These are phyloP conservation scores for Phytophthora boehmeriae DNA, from an alignment of 352 stramenopile genomes.

Conservation along the genomic window DNA sequence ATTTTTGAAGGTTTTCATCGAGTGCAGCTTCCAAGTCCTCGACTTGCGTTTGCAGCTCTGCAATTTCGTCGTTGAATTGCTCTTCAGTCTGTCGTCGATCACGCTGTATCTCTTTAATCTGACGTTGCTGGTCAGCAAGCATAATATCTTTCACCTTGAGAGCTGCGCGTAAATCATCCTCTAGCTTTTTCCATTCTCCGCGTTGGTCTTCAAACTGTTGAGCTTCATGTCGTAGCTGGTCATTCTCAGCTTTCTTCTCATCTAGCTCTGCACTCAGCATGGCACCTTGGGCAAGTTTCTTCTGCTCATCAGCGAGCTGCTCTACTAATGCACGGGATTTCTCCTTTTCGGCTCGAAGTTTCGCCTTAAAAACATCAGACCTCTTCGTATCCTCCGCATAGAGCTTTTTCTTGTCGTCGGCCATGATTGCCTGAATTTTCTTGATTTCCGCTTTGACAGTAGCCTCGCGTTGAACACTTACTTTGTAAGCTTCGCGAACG, in stretches of 20 bases:
- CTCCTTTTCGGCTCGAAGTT: slow-evolving; percentile 30
- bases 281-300: slow-evolving; percentile 23
- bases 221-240: slow-evolving; percentile 32
- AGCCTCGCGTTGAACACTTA: slow-evolving; percentile 55
- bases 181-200: slow-evolving; percentile 41
- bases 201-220: slow-evolving; percentile 23
- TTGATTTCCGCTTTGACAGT: slow-evolving; percentile 44
- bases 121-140: slow-evolving; percentile 65
- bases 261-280: slow-evolving; percentile 32
- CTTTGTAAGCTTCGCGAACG: slow-evolving; percentile 54
- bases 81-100: slow-evolving; percentile 36
- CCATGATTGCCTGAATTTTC: slow-evolving; percentile 50
- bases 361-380: slow-evolving; percentile 48
- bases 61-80: slow-evolving; percentile 57
- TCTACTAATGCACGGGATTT: slow-evolving; percentile 39
- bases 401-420: slow-evolving; percentile 57
- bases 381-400: slow-evolving; percentile 50
- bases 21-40: slow-evolving; percentile 67
- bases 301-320: slow-evolving; percentile 29
- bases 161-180: slow-evolving; percentile 58
- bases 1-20: slow-evolving; percentile 60
- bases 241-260: slow-evolving; percentile 20
- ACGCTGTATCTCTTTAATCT: slow-evolving; percentile 48
- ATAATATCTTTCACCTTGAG: slow-evolving; percentile 80
- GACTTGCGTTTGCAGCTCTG: slow-evolving; percentile 53